These are phyloP conservation scores for Stachybotrys elegans DNA, from an alignment of 2,329 filamentous ascomycete genomes.

Conservation along the genomic window DNA sequence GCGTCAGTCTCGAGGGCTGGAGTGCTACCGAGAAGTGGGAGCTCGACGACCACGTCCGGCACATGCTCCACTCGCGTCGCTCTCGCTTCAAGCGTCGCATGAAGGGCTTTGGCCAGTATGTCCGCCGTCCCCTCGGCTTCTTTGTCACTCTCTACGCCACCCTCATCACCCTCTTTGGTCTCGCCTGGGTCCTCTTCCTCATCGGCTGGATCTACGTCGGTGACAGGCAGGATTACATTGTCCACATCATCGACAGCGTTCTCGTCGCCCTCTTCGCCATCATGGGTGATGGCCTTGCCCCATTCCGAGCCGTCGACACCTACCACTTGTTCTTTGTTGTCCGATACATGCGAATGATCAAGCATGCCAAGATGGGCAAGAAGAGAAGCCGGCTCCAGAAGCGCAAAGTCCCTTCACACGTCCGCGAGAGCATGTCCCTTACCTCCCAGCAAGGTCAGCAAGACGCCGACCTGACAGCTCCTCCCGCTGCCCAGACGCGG, in stretches of 20 bases:
- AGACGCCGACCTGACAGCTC: background rate
- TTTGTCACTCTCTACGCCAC: conserved; percentile 79
- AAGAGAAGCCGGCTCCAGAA: conserved; percentile 15
- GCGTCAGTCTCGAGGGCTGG: conserved; percentile 69
- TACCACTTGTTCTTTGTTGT: conserved; percentile 85
- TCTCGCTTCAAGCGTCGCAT: conserved; percentile 74
- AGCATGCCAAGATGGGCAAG: conserved; percentile 42
- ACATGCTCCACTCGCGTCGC: conserved; percentile 78
- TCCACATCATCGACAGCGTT: conserved; percentile 67
- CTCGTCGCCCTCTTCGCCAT: conserved; percentile 67
- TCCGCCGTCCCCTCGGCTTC: conserved; percentile 71
- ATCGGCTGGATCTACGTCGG: conserved; percentile 88
- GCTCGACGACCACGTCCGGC: conserved; percentile 80
- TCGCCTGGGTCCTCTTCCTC: conserved; percentile 86
- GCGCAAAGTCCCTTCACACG: conserved; percentile 11
- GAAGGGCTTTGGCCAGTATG: conserved; percentile 77
- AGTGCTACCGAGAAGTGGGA: conserved; percentile 66
- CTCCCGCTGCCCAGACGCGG: background rate
- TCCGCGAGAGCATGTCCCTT: conserved; percentile 11
- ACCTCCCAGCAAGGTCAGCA: background rate
- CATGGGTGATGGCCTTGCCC: conserved; percentile 65
- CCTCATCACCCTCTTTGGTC: conserved; percentile 77
- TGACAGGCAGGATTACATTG: conserved; percentile 61
- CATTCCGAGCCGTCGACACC: conserved; percentile 75
- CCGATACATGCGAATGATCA: conserved; percentile 47